These are phyloP conservation scores for Podaxis sp. DNA, from an alignment of 768 basidiomycete genomes.

Conservation along the genomic window DNA sequence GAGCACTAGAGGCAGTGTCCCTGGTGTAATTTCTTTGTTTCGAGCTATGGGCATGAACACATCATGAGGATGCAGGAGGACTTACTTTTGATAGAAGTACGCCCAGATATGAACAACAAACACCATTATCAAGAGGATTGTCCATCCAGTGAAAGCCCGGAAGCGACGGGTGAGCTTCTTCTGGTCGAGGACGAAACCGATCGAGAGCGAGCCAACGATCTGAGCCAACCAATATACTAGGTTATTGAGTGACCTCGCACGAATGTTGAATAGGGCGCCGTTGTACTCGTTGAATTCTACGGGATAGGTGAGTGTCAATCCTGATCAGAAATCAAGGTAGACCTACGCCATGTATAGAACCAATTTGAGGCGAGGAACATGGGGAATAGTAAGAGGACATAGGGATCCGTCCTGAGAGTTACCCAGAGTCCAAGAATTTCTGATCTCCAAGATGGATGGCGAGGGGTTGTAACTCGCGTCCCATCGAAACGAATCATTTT, in stretches of 20 bases:
- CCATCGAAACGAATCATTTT: slow-evolving; percentile 76
- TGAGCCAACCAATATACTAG: slow-evolving; percentile 80
- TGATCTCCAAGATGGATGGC: slow-evolving; percentile 73
- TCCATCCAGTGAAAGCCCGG: slow-evolving; percentile 72
- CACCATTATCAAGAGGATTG: slow-evolving; percentile 62
- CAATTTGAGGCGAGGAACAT: slow-evolving; percentile 84
- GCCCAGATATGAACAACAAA: slow-evolving; percentile 74
- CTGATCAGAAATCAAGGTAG: neutral
- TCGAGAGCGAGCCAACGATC: slow-evolving; percentile 69
- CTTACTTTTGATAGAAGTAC: slow-evolving; percentile 70
- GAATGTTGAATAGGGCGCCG: slow-evolving; percentile 73
- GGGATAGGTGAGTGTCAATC: slow-evolving; percentile 5
- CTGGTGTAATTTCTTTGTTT: slow-evolving; percentile 61
- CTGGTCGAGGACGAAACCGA: slow-evolving; percentile 67
- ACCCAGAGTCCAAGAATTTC: slow-evolving; percentile 71
- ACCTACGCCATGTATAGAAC: slow-evolving; percentile 82
- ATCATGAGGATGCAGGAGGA: neutral
- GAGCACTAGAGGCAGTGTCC: slow-evolving; percentile 35
- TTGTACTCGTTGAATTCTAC: slow-evolving; percentile 79
- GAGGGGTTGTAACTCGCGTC: slow-evolving; percentile 55
- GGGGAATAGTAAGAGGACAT: slow-evolving; percentile 73
- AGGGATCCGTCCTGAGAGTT: slow-evolving; percentile 66
- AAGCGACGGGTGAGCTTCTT: slow-evolving; percentile 52
- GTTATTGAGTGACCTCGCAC: slow-evolving; percentile 72
- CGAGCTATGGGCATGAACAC: neutral